phyloP scores from a whole-genome alignment of 1,139 yeast genomes.

The Saccharomyces pastorianus region DNA sequence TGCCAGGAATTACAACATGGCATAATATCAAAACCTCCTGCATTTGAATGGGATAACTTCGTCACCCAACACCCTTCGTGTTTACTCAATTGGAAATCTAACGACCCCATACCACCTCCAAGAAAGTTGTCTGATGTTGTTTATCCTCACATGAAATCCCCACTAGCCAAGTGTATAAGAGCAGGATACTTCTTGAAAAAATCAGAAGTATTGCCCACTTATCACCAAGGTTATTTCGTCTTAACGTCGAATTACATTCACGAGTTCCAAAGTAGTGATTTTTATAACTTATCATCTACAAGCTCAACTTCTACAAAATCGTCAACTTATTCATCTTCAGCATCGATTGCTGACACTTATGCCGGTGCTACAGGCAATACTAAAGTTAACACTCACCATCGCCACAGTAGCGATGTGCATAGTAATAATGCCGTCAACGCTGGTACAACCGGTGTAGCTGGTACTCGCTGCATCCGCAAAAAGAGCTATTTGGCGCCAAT shows the following conservation, averaged over 20 bases:
- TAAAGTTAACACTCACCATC: constrained; percentile 3
- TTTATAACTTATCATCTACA: constrained; percentile 21
- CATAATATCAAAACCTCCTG: constrained; percentile 51
- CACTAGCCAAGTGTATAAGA: constrained; percentile 44
- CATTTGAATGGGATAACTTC: constrained; percentile 69
- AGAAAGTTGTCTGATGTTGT: constrained; percentile 43
- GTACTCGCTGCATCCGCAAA: background rate
- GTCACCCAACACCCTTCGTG: constrained; percentile 45
- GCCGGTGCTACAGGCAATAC: background rate
- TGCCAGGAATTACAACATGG: constrained; percentile 59
- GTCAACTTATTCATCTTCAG: constrained; percentile 27
- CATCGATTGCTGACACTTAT: background rate
- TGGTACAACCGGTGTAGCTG: background rate
- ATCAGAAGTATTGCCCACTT: constrained; percentile 51
- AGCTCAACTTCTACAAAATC: background rate
- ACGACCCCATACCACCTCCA: constrained; percentile 38
- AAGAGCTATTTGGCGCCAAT: constrained; percentile 30
- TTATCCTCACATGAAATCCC: constrained; percentile 47
- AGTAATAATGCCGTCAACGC: constrained; percentile 6
- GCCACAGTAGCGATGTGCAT: background rate
- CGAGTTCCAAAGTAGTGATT: constrained; percentile 59
- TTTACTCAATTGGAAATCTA: constrained; percentile 38
- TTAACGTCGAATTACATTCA: constrained; percentile 63
- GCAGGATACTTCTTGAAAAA: constrained; percentile 51
- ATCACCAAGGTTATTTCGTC: constrained; percentile 62